These are phyloP conservation scores for Populus pruinosa DNA, from an alignment of 345 rosid genomes.

Conservation along the genomic window DNA sequence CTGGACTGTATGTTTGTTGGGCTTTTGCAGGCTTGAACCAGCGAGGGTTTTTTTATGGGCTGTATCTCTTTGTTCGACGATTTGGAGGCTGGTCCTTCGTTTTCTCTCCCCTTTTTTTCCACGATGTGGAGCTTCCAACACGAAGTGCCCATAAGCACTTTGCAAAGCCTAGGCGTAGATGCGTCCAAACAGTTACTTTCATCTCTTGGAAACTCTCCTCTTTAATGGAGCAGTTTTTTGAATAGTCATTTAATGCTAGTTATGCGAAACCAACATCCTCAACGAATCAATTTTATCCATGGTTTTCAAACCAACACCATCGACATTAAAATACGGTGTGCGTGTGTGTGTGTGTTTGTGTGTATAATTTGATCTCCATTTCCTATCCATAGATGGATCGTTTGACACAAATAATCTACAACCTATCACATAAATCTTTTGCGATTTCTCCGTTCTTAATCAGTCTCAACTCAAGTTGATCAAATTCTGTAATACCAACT, in stretches of 20 bases:
- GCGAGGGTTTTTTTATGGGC: too few relatives aligned
- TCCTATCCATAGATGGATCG: neutral
- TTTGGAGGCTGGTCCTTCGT: too few relatives aligned
- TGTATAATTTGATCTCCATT: neutral
- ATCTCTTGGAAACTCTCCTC: neutral
- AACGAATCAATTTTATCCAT: neutral
- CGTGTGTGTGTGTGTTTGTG: too few relatives aligned
- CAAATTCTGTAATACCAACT: neutral
- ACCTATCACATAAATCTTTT: neutral
- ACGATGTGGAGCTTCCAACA: too few relatives aligned
- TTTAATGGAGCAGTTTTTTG: neutral
- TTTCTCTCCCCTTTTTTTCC: too few relatives aligned
- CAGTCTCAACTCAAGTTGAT: neutral
- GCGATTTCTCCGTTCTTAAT: neutral
- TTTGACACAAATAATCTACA: too few relatives aligned
- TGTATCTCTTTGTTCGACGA: too few relatives aligned
- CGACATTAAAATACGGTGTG: neutral
- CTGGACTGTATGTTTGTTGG: too few relatives aligned
- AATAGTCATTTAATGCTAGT: too few relatives aligned
- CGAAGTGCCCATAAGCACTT: too few relatives aligned
- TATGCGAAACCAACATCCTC: neutral
- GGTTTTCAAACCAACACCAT: neutral
- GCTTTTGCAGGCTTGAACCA: too few relatives aligned
- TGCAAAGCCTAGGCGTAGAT: neutral
- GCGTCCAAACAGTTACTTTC: neutral